Evolutionary conservation across 2,329 filamentous ascomycete genomes (phyloP).

Genomic region (Sodiomyces alkalinus): DNA sequence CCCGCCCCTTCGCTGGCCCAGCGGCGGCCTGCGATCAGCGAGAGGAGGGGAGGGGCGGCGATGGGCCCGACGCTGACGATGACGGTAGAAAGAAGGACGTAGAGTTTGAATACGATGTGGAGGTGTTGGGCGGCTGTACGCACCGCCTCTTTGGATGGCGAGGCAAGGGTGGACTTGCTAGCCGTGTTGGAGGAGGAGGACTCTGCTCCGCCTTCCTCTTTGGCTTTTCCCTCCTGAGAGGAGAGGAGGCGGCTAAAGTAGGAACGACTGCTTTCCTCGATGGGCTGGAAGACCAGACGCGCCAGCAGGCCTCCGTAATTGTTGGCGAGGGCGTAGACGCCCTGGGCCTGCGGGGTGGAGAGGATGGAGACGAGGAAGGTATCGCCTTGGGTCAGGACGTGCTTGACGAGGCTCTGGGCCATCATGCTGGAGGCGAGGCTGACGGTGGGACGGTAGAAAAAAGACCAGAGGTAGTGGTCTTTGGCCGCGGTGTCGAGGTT

Average conservation of each 20-base stretch:
- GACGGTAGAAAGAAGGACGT: conserved; percentile 56
- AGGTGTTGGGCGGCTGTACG: conserved; percentile 36
- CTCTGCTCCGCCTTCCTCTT: conserved; percentile 3
- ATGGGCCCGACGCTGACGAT: conserved; percentile 58
- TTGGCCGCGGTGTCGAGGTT: neutral
- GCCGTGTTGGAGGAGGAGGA: conserved; percentile 8
- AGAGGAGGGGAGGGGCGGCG: conserved; percentile 57
- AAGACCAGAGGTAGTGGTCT: conserved; percentile 32
- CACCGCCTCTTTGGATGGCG: conserved; percentile 13
- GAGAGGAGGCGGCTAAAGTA: conserved; percentile 72
- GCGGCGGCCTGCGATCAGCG: conserved; percentile 57
- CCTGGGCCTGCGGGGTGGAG: conserved; percentile 66
- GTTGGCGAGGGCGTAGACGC: conserved; percentile 80
- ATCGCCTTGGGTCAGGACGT: conserved; percentile 87
- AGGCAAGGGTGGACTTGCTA: no score
- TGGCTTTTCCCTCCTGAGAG: conserved; percentile 12
- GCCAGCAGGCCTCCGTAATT: conserved; percentile 89
- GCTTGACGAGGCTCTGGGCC: conserved; percentile 79
- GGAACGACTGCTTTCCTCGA: conserved; percentile 85
- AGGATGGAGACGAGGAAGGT: conserved; percentile 72
- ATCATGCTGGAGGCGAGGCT: conserved; percentile 69
- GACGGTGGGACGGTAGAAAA: conserved; percentile 57
- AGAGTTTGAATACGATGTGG: conserved; percentile 51
- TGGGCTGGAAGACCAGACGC: conserved; percentile 79
- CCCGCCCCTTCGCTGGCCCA: conserved; percentile 67